Percentiles rank a stretch among this genome's conserved stretches.
Evolutionary conservation across 1,139 yeast genomes (phyloP).

Genomic region (Pichia sp.): DNA sequence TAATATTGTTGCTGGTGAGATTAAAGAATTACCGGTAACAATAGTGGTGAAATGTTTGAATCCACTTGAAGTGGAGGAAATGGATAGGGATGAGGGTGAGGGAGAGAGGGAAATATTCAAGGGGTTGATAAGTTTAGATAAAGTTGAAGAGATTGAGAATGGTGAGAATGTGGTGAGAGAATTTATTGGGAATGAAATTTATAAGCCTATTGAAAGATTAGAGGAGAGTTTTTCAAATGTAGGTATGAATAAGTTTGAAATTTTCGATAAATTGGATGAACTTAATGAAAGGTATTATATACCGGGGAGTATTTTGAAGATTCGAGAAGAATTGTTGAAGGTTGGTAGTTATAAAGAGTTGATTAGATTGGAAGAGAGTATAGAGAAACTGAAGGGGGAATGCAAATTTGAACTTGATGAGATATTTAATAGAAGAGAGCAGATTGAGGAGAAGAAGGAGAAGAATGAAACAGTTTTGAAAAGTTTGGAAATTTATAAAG

Average conservation of each 20-base stretch:
- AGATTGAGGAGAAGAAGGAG: slow-evolving; percentile 35
- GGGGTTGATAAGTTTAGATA: slow-evolving; percentile 56
- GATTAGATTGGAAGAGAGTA: slow-evolving; percentile 39
- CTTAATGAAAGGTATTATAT: too few relatives aligned
- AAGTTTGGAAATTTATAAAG: slow-evolving; percentile 38
- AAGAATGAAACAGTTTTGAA: slow-evolving; percentile 27
- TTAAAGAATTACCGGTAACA: slow-evolving; percentile 42
- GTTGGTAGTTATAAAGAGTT: slow-evolving; percentile 47
- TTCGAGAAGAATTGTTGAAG: slow-evolving; percentile 45
- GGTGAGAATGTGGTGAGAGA: too few relatives aligned
- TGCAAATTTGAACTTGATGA: slow-evolving; percentile 19
- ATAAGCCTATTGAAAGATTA: too few relatives aligned
- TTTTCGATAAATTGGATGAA: too few relatives aligned
- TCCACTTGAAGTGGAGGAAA: slow-evolving; percentile 23
- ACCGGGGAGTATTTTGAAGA: too few relatives aligned
- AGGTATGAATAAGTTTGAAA: too few relatives aligned
- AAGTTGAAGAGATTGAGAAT: slow-evolving; percentile 65
- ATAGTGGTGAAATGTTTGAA: slow-evolving; percentile 48
- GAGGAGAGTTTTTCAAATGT: too few relatives aligned
- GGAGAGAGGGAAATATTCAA: too few relatives aligned
- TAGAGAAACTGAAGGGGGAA: slow-evolving; percentile 30
- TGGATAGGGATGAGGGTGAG: slow-evolving; percentile 12
- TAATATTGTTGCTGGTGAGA: slow-evolving; percentile 39
- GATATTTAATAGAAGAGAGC: slow-evolving; percentile 29
- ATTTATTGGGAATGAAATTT: too few relatives aligned